Conservation (phyloP, 192 early-diverging fungal species). For the Paraglomus brasilianum region DNA sequence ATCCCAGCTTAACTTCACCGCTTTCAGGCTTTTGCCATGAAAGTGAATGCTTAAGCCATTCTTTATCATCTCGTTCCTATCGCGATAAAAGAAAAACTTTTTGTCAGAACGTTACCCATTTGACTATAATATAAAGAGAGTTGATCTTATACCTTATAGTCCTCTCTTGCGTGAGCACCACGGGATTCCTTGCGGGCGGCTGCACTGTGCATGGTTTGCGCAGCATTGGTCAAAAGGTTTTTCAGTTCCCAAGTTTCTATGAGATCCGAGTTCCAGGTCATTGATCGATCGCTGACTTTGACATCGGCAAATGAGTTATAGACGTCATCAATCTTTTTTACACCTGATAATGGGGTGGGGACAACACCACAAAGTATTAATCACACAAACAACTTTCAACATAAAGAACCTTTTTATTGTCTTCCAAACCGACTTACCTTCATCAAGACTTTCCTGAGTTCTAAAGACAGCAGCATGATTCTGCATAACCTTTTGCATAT, state of each 20-base stretch:
- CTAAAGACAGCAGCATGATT: constrained; percentile 96
- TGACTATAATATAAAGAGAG: no score
- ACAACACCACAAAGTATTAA: no score
- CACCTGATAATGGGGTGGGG: no score
- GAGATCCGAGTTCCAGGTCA: constrained; percentile 99
- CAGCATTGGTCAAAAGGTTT: constrained; percentile 93
- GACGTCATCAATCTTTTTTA: constrained; percentile 82
- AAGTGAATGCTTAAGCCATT: constrained; percentile 99
- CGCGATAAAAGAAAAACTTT: constrained; percentile 15
- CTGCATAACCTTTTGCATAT: constrained; percentile 99
- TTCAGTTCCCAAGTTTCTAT: constrained; percentile 96
- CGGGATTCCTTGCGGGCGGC: constrained; percentile 94
- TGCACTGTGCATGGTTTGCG: constrained; percentile 91
- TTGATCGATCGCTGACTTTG: constrained; percentile 82
- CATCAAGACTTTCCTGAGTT: constrained; percentile 82
- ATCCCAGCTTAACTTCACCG: constrained; percentile 71
- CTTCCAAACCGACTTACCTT: constrained; percentile 55
- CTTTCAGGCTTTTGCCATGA: constrained; percentile 87
- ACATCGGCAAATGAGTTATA: constrained; percentile 78
- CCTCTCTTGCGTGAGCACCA: constrained; percentile 97
- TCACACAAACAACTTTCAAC: no score
- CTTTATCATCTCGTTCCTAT: constrained; percentile 78
- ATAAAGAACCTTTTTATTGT: not conserved
- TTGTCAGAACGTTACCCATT: not conserved
- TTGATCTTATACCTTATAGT: constrained; percentile 63